Percentiles rank a stretch among this genome's conserved stretches.
Evolutionary conservation across 2,329 filamentous ascomycete species (phyloP).

Genomic region (Ceratocystis destructans): DNA sequence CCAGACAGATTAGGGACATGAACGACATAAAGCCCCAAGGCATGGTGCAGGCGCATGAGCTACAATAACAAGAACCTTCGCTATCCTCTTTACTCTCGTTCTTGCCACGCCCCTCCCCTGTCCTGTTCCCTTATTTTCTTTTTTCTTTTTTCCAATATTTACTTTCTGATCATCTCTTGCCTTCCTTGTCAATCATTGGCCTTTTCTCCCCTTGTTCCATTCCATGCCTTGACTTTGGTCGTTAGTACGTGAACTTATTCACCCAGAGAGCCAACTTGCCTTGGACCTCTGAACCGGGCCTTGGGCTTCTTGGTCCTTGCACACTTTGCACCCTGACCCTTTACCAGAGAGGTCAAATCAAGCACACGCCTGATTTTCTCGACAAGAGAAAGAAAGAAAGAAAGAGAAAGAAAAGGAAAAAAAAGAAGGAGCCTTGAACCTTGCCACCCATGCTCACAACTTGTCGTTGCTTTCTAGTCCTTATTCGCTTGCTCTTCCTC

Average conservation of each 20-base stretch:
- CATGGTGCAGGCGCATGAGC: background rate
- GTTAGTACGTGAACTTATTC: background rate
- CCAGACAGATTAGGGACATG: background rate
- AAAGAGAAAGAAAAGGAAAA: too few species aligned
- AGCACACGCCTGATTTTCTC: background rate
- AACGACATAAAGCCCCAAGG: background rate
- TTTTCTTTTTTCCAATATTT: background rate
- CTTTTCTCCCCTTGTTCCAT: background rate
- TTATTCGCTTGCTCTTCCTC: background rate
- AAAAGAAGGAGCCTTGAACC: background rate
- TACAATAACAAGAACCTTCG: background rate
- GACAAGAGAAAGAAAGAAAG: too few species aligned
- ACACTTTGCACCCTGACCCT: slow-evolving; percentile 4
- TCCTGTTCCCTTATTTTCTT: background rate
- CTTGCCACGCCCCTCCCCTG: background rate
- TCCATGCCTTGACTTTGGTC: slow-evolving; percentile 1
- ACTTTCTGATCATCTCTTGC: background rate
- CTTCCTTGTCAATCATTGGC: slow-evolving; percentile 3
- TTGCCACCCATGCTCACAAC: slow-evolving; percentile 4
- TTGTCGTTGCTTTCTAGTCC: slow-evolving; percentile 5
- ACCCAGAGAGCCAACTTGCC: background rate
- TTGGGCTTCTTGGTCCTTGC: slow-evolving; percentile 5
- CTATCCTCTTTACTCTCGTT: background rate
- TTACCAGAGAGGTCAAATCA: slow-evolving; percentile 6
- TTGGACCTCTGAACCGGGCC: background rate